phyloP scores from a whole-genome alignment of 345 rosid genomes.

The Arabis alpina region DNA sequence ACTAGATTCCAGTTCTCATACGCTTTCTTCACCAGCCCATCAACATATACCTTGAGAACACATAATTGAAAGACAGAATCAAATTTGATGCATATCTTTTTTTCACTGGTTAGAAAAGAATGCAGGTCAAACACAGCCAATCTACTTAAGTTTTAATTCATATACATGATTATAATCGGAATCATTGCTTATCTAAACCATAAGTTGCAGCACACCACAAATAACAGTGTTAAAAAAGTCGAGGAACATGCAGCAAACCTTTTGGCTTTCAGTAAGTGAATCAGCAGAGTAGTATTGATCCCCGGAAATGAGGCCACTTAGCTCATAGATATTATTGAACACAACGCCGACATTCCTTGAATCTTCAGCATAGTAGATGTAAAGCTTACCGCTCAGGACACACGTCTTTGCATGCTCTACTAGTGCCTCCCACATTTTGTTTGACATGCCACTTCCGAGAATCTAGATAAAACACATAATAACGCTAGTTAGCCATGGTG shows the following conservation, averaged over 20 bases:
- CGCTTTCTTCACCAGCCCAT: slow-evolving; percentile 86
- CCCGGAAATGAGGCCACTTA: slow-evolving; percentile 83
- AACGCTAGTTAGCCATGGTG: slow-evolving; percentile 37
- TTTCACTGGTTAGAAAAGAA: not conserved
- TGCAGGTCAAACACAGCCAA: not conserved
- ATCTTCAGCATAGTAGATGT: slow-evolving; percentile 87
- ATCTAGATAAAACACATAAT: slow-evolving; percentile 51
- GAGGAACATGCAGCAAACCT: slow-evolving; percentile 56
- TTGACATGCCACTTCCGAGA: slow-evolving; percentile 99
- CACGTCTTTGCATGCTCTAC: slow-evolving; percentile 97
- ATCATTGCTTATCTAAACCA: slow-evolving; percentile 13
- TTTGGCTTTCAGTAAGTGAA: slow-evolving; percentile 85
- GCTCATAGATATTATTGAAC: slow-evolving; percentile 84
- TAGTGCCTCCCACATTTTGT: slow-evolving; percentile 99
- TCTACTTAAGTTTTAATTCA: not conserved
- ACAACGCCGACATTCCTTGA: slow-evolving; percentile 76
- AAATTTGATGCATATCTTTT: not conserved
- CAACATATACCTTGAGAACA: slow-evolving; percentile 76
- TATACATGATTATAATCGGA: slow-evolving; percentile 7
- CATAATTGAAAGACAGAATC: slow-evolving; percentile 7
- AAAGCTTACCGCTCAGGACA: slow-evolving; percentile 75
- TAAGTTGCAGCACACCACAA: slow-evolving; percentile 11
- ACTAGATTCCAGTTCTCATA: slow-evolving; percentile 92
- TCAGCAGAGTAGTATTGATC: slow-evolving; percentile 82
- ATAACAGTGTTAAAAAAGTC: slow-evolving; percentile 18